Base-by-base conservation (phyloP, 768 basidiomycete genomes). In the Arthromyces matolae region DNA sequence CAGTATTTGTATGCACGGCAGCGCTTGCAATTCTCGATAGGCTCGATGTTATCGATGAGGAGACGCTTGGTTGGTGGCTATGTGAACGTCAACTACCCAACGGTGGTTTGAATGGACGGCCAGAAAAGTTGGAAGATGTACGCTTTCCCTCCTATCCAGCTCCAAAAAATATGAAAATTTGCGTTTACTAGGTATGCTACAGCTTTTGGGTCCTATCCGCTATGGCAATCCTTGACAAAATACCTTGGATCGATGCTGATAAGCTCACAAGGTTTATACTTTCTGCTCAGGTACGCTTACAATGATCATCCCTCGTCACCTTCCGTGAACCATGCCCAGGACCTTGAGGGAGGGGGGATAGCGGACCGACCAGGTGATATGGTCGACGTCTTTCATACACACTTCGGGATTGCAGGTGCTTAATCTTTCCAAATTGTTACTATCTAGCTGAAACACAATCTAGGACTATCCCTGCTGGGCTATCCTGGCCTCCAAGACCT, bases 371-470 rank as follows among this genome's bases (percentile, higher is more conserved):
- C 92, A 0, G 93, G 90, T 0, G 84, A 99, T 63, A 86, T 93
- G 80, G 83, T 83, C 1, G 96, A 99, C 59, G 94, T 99, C n/a
- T 99, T 96, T 66, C 95, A 99, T 60, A 98, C 95, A 0, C 65
- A 76, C 9, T 99, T 99, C 55, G 96, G 96, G 1, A 70, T 97
- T 2, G 91, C 93, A 51, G 93, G 92, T 77, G 57, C 42, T 64
- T 25, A 16, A 3, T 1, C 22, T 12, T 31, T 6, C 12, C 55
- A 39, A 6, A 1, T 45, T 22, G 5, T 16, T 39, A 14, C 19
- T 35, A 12, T 28, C 14, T 13, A 34, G 24, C 14, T 20, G n/a
- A 16, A 3, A 1, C 27, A 27, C 12, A 4, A 14, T 31, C 3
- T 52, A 86, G 93, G 93, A 1, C 75, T 99, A 23, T 93, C 93